phyloP scores from a whole-genome alignment of 352 stramenopile genomes.

The Globisporangium megalacanthum region DNA sequence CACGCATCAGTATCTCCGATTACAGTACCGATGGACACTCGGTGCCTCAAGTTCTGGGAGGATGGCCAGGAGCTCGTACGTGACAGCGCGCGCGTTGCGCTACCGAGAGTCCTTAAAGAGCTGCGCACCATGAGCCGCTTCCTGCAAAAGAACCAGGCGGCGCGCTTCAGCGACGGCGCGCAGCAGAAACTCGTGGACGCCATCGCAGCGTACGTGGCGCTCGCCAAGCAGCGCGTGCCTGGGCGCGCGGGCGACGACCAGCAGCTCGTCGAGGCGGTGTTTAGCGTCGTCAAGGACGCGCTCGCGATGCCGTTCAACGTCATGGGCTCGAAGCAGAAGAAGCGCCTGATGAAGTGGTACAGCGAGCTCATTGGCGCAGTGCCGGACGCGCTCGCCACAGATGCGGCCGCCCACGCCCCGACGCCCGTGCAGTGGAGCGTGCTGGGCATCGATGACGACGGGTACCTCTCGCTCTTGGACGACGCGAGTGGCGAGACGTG shows the following conservation, averaged over 20 bases:
- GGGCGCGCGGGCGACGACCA: constrained; percentile 16
- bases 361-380: constrained; percentile 70
- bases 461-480: constrained; percentile 68
- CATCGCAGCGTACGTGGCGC: constrained; percentile 58
- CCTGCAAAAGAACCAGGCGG: constrained; percentile 70
- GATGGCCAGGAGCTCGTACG: constrained; percentile 53
- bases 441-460: constrained; percentile 67
- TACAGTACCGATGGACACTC: constrained; percentile 37
- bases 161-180: constrained; percentile 71
- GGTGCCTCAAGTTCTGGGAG: constrained; percentile 76
- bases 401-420: constrained; percentile 13
- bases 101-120: constrained; percentile 64
- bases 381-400: constrained; percentile 24
- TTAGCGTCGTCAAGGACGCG: constrained; percentile 71
- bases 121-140: constrained; percentile 71
- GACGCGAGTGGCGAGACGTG: constrained; percentile 58
- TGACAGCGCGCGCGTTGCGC: neutral
- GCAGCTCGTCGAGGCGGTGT: constrained; percentile 50
- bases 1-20: no score
- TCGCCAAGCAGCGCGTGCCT: constrained; percentile 40
- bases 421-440: constrained; percentile 49
- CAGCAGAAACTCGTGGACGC: constrained; percentile 76
- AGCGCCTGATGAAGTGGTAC: constrained; percentile 79
- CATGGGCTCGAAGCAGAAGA: constrained; percentile 79
- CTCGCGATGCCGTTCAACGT: constrained; percentile 84